A percentile compares a stretch with the other conserved stretches of the same genome.
phyloP scores from a whole-genome alignment of 805 yeast genomes.

The Wickerhamomyces canadensis region DNA sequence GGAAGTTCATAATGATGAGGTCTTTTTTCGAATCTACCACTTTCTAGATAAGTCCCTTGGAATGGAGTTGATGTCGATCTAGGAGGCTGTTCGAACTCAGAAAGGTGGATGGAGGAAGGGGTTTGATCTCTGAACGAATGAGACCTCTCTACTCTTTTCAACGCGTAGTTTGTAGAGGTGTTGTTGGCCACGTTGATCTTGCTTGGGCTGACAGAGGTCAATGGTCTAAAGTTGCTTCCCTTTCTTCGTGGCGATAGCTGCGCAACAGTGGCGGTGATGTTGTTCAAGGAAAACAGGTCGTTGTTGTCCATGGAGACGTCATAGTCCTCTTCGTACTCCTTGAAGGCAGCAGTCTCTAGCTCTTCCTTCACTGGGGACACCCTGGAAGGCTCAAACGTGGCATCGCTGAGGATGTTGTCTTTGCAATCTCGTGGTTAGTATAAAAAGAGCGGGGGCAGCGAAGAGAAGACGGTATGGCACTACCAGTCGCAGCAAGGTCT shows the following conservation, averaged over 20 bases:
- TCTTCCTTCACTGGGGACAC: background rate
- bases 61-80: conserved; percentile 24
- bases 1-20: conserved; percentile 2
- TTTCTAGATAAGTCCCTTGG: conserved; percentile 1
- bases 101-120: conserved; percentile 21
- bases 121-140: background rate
- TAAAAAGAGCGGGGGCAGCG: background rate
- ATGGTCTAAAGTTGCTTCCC: conserved; percentile 1
- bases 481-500: conserved; percentile 19
- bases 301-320: conserved; percentile 2
- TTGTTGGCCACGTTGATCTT: background rate
- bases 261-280: conserved; percentile 1
- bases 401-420: conserved; percentile 6
- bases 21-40: conserved; percentile 2
- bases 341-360: background rate
- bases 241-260: background rate
- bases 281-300: conserved; percentile 14
- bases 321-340: background rate
- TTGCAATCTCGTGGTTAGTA: background rate
- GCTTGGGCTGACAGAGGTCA: background rate
- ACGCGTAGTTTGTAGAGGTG: no score
- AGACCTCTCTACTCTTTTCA: background rate
- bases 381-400: conserved; percentile 2
- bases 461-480: background rate
- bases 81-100: conserved; percentile 24